These are phyloP conservation scores for Hippophae rhamnoides DNA, from an alignment of 306 rosid species.

Conservation along the genomic window DNA sequence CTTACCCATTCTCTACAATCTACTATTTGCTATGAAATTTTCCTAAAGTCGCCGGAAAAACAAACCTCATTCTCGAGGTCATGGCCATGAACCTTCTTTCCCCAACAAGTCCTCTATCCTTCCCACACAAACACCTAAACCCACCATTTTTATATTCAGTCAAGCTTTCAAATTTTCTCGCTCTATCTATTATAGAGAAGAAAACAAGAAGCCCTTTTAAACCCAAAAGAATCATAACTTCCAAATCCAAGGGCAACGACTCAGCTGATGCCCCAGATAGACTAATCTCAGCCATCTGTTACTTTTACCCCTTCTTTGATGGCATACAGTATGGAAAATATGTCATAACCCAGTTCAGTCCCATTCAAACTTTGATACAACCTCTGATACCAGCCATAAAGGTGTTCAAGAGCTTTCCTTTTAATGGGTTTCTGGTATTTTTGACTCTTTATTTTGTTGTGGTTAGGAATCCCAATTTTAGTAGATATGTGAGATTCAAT, in stretches of 20 bases:
- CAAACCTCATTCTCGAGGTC: background rate
- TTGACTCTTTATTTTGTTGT: slow-evolving; percentile 85
- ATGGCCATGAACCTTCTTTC: slow-evolving; percentile 40
- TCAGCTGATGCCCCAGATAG: slow-evolving; percentile 69
- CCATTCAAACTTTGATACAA: slow-evolving; percentile 54
- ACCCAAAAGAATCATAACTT: slow-evolving; percentile 26
- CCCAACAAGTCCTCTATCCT: slow-evolving; percentile 13
- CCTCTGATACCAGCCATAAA: slow-evolving; percentile 78
- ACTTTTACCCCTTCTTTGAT: slow-evolving; percentile 90
- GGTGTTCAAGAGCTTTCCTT: slow-evolving; percentile 84
- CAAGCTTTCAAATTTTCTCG: slow-evolving; percentile 17
- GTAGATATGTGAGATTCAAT: slow-evolving; percentile 87
- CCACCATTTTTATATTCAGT: slow-evolving; percentile 25
- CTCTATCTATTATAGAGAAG: slow-evolving; percentile 19
- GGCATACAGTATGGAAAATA: slow-evolving; percentile 82
- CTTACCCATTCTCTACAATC: no score
- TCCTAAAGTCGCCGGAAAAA: slow-evolving; percentile 10
- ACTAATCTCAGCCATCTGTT: slow-evolving; percentile 70
- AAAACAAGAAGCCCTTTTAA: slow-evolving; percentile 25
- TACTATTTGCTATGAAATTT: background rate
- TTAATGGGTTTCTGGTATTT: slow-evolving; percentile 70
- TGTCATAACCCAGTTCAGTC: slow-evolving; percentile 65
- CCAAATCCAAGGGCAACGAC: slow-evolving; percentile 54
- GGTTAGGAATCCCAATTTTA: slow-evolving; percentile 80
- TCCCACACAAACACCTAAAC: slow-evolving; percentile 37